phyloP scores from a whole-genome alignment of 495 filamentous ascomycete genomes.

The Parmelia sp. region DNA sequence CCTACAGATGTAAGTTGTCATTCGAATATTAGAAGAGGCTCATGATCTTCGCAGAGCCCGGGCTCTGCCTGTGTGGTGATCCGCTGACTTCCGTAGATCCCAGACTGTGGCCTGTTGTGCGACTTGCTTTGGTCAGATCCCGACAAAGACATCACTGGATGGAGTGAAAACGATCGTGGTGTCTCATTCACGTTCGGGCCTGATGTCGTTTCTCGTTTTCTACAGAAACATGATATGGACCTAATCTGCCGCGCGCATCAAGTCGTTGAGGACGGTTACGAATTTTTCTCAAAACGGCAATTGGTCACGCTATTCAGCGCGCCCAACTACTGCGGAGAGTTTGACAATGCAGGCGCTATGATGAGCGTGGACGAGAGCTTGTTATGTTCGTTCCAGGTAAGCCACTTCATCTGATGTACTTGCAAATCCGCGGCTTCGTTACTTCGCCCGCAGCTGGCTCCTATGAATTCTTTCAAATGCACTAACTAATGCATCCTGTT shows the following conservation, averaged over 20 bases:
- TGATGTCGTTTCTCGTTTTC: conserved; percentile 96
- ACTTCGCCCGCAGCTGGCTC: neutral
- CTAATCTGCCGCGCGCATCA: conserved; percentile 98
- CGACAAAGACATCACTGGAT: conserved; percentile 99
- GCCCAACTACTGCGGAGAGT: conserved; percentile 98
- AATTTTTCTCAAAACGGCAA: conserved; percentile 98
- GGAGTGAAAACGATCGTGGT: conserved; percentile 98
- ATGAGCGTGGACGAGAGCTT: conserved; percentile 99
- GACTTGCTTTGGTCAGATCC: conserved; percentile 98
- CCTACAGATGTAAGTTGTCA: conserved; percentile 81
- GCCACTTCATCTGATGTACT: conserved; percentile 19
- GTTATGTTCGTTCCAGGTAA: conserved; percentile 97
- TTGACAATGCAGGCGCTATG: conserved; percentile 99
- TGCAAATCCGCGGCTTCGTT: neutral
- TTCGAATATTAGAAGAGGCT: conserved; percentile 20
- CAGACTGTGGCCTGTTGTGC: conserved; percentile 94
- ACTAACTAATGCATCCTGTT: neutral
- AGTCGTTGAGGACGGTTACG: conserved; percentile 98
- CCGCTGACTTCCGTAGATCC: conserved; percentile 69
- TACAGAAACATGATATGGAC: conserved; percentile 99
- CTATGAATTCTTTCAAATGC: neutral
- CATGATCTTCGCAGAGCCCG: conserved; percentile 26
- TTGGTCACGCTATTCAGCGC: conserved; percentile 97
- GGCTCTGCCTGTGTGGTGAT: conserved; percentile 26
- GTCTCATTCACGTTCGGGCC: conserved; percentile 99